Percentiles rank a stretch among this genome's conserved stretches.
Conservation (phyloP, 2,329 filamentous ascomycete species). For the Leptodontidium sp. region DNA sequence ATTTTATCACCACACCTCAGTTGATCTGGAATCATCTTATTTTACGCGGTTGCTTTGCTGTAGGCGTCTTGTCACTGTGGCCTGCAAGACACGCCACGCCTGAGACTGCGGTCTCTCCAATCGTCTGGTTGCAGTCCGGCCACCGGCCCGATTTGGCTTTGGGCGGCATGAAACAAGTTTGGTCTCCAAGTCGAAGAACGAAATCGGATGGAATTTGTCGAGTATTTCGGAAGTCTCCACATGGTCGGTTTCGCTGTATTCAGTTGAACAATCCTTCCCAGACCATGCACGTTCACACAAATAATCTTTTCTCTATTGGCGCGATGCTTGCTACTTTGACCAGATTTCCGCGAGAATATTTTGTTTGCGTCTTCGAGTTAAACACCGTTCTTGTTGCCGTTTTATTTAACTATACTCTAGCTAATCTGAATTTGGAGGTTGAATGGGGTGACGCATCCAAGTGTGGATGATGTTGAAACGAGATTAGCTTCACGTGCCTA, state of each 20-base stretch:
- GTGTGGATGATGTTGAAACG: neutral
- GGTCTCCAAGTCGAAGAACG: neutral
- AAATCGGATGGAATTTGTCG: neutral
- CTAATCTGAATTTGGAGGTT: neutral
- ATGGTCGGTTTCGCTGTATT: too few species aligned
- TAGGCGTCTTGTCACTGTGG: neutral
- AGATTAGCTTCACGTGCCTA: neutral
- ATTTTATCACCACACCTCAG: too few species aligned
- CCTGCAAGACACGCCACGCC: neutral
- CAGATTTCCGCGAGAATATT: too few species aligned
- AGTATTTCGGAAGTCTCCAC: too few species aligned
- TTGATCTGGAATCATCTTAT: too few species aligned
- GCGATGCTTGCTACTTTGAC: too few species aligned
- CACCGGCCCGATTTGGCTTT: too few species aligned
- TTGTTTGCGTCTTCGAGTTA: too few species aligned
- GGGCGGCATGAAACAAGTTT: neutral
- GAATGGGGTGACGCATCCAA: neutral
- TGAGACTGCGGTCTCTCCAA: neutral
- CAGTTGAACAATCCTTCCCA: too few species aligned
- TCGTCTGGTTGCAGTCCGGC: neutral
- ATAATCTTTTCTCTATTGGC: too few species aligned
- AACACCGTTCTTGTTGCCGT: neutral
- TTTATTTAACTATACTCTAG: neutral
- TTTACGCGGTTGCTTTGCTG: neutral
- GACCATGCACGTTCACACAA: too few species aligned